phyloP scores from a whole-genome alignment of 345 rosid species.

The Eucalyptus camaldulensis region DNA sequence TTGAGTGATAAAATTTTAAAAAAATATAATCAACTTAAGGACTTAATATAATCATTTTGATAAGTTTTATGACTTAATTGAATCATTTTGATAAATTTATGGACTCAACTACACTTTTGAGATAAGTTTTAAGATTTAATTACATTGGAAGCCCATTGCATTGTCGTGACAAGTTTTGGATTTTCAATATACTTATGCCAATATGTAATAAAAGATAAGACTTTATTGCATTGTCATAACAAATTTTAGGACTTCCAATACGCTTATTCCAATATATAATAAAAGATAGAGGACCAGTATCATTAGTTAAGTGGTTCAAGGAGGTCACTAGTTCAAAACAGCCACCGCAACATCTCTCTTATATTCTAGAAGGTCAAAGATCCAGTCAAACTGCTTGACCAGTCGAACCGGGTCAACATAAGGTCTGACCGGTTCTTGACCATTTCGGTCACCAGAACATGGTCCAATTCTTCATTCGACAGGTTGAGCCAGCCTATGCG shows the following conservation, averaged over 20 bases:
- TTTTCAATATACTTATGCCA: too few relatives aligned
- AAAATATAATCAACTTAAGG: too few relatives aligned
- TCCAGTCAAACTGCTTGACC: neutral
- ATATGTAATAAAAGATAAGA: too few relatives aligned
- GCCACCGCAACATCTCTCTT: neutral
- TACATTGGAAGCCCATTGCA: fast-evolving
- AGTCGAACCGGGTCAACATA: neutral
- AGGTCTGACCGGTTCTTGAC: neutral
- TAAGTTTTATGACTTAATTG: too few relatives aligned
- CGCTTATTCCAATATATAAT: fast-evolving
- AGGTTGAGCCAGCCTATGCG: neutral
- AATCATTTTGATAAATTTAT: too few relatives aligned
- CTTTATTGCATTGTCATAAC: fast-evolving
- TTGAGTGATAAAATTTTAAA: too few relatives aligned
- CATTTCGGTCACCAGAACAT: neutral
- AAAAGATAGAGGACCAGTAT: too few relatives aligned
- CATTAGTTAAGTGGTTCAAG: neutral
- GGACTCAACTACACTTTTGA: fast-evolving
- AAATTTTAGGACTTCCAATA: fast-evolving
- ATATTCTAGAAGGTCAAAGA: neutral
- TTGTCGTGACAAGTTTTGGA: too few relatives aligned
- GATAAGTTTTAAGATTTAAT: too few relatives aligned
- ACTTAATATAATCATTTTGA: fast-evolving
- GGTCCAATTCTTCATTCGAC: neutral
- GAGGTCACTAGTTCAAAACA: neutral